Base-by-base conservation (phyloP, 1,284 basidiomycete species). In the Austroboletus novae-zelandiae region DNA sequence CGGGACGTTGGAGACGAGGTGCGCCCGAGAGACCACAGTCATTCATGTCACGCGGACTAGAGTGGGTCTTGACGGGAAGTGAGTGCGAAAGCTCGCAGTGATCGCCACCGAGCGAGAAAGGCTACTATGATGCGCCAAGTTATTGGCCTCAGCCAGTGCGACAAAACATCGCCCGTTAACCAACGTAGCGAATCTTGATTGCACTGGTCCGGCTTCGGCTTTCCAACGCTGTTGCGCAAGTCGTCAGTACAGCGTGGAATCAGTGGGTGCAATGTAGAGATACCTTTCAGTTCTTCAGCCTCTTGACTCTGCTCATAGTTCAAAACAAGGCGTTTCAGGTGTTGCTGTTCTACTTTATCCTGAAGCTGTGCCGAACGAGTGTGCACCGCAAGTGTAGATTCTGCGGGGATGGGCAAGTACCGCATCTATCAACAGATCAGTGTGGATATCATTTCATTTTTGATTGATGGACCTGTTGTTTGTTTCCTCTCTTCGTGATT, bases 281-380 rank as follows among this genome's bases (percentile, higher is more conserved):
- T 58, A 85, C 87, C 86, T 78, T 82, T 88, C 57, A 86, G 58
- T 59, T 90, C 88, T 63, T 90, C 87, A 2, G 79, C 84, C 68
- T 91, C 90, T 68, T 92, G 90, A 29, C 86, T 84, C 59, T 91
- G 89, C 62, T 91, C 90, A 56, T 91, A 92, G 63, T 91, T 79
- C 43, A 92, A 76, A 3, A 95, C 95, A n/a, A 98, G 77, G 17
- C 86, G 83, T 74, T 98, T 98, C 58, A 98, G 74, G 55, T 97
- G 91, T 67, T 98, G 92, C 61, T 97, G 94, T 68, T 98, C 95
- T 9, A 91, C 91, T 69, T 88, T 91, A 70, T 94, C 92, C 64
- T 94, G 91, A 56, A 91, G 74, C 65, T 97, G 94, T 47, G 95
- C 90, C 7, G 88, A 83, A 31, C 89, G 84, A 2, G 94, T 94